Base-by-base conservation (phyloP, 345 rosid species). In the Carallia pectinifolia region DNA sequence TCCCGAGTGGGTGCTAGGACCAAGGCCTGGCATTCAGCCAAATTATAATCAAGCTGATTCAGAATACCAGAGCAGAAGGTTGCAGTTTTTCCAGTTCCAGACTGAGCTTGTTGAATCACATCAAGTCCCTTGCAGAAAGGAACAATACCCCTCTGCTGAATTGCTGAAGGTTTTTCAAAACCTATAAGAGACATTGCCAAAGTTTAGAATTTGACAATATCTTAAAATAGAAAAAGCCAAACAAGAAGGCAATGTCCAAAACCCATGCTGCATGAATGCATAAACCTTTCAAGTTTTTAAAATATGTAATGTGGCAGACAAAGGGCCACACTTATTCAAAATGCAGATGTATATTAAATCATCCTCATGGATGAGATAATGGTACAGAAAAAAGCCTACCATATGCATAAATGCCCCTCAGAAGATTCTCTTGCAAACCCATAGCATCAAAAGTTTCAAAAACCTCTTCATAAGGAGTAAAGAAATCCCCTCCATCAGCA, bases 391-490 rank as follows among this genome's bases (percentile, higher is more conserved):
- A 5, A 12, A 44, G 48, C 19, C 55, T 72, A 85, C 83, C 86
- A 55, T 83, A 77, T 12, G 59, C 59, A 55, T 55, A 55, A 55
- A 55, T 55, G 33, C 59, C 59, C 59, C 59, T 55, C 33, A 55
- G 85, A 48, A 85, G 86, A 64, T 83, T 83, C 71, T 81, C 83
- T 68, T 77, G 67, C 71, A 83, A 66, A 17, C 83, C 83, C 86
- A 83, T 85, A n/a, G 66, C 61, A 71, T 85, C 89, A 60, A 85
- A 85, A 64, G 74, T 85, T 10, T 85, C 85, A 65, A 71, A 71
- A 33, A 79, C 85, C 52, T 85, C 87, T 53, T 83, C 84, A 40
- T 77, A 83, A 0, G 81, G 44, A 15, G 81, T 76, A 67, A 83
- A 83, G 68, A 79, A 81, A 39, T 81, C 81, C 27, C 77, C 71